Conservation (phyloP, 371 early-diverging fungal genomes). For the Rhizopus stolonifer region DNA sequence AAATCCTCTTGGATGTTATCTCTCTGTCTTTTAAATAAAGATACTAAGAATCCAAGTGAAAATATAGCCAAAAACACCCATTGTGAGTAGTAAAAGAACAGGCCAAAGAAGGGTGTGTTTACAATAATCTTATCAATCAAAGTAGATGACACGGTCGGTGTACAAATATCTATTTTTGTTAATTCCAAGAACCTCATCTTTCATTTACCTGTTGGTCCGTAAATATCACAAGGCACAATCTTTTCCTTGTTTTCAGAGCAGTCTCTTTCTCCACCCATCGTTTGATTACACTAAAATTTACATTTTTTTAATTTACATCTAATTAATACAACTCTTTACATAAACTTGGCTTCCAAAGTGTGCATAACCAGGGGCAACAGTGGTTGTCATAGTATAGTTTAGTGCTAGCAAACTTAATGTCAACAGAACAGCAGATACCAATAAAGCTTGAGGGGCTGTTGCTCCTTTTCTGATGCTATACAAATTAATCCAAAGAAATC, state of each 20-base stretch:
- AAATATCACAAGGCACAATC: slow-evolving; percentile 57
- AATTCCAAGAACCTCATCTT: no score
- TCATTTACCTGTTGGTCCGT: slow-evolving; percentile 49
- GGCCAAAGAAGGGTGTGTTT: slow-evolving; percentile 55
- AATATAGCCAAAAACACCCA: slow-evolving; percentile 55
- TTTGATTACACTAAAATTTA: slow-evolving; percentile 53
- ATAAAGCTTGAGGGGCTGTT: slow-evolving; percentile 61
- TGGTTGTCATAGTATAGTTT: slow-evolving; percentile 53
- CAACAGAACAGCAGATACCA: slow-evolving; percentile 49
- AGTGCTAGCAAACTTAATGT: slow-evolving; percentile 53
- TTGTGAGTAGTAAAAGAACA: slow-evolving; percentile 55
- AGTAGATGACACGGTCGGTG: slow-evolving; percentile 57
- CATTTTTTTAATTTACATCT: no score
- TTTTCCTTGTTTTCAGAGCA: slow-evolving; percentile 46
- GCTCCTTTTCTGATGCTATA: slow-evolving; percentile 53
- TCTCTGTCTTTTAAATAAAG: slow-evolving; percentile 21
- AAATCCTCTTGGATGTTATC: slow-evolving; percentile 27
- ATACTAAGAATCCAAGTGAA: slow-evolving; percentile 32
- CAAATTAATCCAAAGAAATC: slow-evolving; percentile 62
- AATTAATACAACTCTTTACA: slow-evolving; percentile 38
- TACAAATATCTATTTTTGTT: slow-evolving; percentile 44
- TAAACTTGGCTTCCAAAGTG: slow-evolving; percentile 64
- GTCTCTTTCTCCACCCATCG: slow-evolving; percentile 30
- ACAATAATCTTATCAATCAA: slow-evolving; percentile 50
- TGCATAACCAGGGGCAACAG: slow-evolving; percentile 57